phyloP scores from a whole-genome alignment of 1,284 basidiomycete species.

The Fomitopsis palustris region DNA sequence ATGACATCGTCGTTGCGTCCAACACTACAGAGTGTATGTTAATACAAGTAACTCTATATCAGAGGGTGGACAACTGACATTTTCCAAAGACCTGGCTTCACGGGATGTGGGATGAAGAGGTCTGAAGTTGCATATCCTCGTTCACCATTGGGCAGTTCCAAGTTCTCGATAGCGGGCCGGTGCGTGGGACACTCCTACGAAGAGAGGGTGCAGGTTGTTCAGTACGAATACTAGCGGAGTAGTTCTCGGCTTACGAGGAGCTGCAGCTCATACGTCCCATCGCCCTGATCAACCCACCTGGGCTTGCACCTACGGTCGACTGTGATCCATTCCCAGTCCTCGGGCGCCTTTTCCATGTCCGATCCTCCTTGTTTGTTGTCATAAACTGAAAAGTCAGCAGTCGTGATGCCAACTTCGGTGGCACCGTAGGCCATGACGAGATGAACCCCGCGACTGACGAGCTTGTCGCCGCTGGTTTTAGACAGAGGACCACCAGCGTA shows the following conservation, averaged over 20 bases:
- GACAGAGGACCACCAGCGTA: slow-evolving; percentile 30
- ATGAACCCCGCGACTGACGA: slow-evolving; percentile 21
- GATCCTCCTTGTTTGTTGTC: slow-evolving; percentile 3
- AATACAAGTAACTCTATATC: background rate
- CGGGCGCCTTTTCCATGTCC: slow-evolving; percentile 1
- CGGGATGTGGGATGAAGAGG: slow-evolving; percentile 38
- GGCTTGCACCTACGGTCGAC: slow-evolving; percentile 16
- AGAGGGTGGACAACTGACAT: slow-evolving; percentile 25
- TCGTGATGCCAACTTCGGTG: slow-evolving; percentile 15
- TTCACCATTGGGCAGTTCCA: slow-evolving; percentile 12
- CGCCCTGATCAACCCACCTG: slow-evolving; percentile 27
- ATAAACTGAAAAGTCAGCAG: background rate
- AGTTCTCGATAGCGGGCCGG: slow-evolving; percentile 24
- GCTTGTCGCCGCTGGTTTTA: slow-evolving; percentile 22
- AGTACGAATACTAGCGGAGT: background rate
- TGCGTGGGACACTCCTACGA: slow-evolving; percentile 17
- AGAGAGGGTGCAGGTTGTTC: background rate
- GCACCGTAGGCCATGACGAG: slow-evolving; percentile 20
- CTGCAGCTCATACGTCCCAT: slow-evolving; percentile 30
- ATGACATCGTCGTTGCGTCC: slow-evolving; percentile 18
- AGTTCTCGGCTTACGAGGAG: slow-evolving; percentile 23
- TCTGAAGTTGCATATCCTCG: slow-evolving; percentile 32
- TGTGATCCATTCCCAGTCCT: slow-evolving; percentile 30
- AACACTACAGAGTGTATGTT: slow-evolving; percentile 9
- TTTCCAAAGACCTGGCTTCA: slow-evolving; percentile 36